Conservation (phyloP, 176 grass and related monocot species). For the Musa acuminata region DNA sequence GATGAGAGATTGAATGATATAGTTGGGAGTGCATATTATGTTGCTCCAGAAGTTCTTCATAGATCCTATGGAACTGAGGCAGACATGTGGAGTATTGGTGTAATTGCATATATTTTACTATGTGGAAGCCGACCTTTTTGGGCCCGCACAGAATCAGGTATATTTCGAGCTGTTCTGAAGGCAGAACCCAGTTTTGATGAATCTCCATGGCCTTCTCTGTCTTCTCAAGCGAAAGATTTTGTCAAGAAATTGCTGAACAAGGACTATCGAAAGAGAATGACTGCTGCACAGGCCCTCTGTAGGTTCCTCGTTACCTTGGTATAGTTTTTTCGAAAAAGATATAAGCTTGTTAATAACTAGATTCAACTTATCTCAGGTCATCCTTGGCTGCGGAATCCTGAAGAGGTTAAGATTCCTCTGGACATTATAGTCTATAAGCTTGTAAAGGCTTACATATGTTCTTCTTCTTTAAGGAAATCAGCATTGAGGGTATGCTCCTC, state of each 20-base stretch:
- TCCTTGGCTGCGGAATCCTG: constrained; percentile 72
- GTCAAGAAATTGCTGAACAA: constrained; percentile 94
- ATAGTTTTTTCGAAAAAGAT: background rate
- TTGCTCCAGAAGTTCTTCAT: constrained; percentile 97
- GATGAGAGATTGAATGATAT: constrained; percentile 98
- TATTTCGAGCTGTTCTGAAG: constrained; percentile 92
- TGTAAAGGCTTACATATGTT: constrained; percentile 87
- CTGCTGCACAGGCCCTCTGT: constrained; percentile 95
- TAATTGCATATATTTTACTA: constrained; percentile 97
- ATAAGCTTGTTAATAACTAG: background rate
- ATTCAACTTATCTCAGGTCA: constrained; percentile 49
- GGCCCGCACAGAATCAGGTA: constrained; percentile 95
- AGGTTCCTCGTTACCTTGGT: constrained; percentile 20
- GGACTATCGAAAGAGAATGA: constrained; percentile 99
- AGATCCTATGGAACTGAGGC: constrained; percentile 86
- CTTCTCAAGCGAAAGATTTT: constrained; percentile 86
- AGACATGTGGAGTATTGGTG: constrained; percentile 99
- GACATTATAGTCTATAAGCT: constrained; percentile 98
- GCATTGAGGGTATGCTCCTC: constrained; percentile 72
- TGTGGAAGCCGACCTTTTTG: constrained; percentile 95
- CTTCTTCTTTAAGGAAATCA: constrained; percentile 87
- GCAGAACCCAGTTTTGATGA: constrained; percentile 99
- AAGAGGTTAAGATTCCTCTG: constrained; percentile 83
- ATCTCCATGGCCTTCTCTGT: constrained; percentile 87
- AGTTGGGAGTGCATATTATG: constrained; percentile 96